phyloP scores from a whole-genome alignment of 2,329 filamentous ascomycete species.

The Fusarium devonianum region DNA sequence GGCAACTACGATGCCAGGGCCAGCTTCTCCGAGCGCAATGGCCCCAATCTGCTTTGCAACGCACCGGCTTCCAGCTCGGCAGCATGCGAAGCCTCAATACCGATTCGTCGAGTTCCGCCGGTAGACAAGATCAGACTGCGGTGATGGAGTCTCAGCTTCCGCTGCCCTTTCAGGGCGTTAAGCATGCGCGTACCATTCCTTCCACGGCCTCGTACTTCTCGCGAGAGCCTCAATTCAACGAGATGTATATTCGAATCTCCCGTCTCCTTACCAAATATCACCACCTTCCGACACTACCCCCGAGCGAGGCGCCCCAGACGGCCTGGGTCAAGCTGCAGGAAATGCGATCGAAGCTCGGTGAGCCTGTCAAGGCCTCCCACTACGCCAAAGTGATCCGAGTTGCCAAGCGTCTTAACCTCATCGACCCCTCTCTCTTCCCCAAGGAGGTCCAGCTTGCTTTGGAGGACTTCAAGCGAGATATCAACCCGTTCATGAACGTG shows the following conservation, averaged over 20 bases:
- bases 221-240: conserved; percentile 82
- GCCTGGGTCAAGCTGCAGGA: conserved; percentile 83
- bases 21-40: conserved; percentile 43
- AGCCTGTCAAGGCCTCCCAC: conserved; percentile 76
- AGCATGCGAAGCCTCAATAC: conserved; percentile 42
- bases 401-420: conserved; percentile 82
- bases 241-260: conserved; percentile 78
- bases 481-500: conserved; percentile 73
- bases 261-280: conserved; percentile 75
- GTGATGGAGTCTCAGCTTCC: conserved; percentile 35
- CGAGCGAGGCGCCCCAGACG: conserved; percentile 72
- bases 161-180: conserved; percentile 44
- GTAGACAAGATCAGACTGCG: conserved; percentile 21
- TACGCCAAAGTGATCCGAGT: conserved; percentile 80
- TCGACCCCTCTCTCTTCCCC: conserved; percentile 80
- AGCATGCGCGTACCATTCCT: conserved; percentile 77
- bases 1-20: conserved; percentile 48
- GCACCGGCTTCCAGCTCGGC: conserved; percentile 35
- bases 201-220: conserved; percentile 95
- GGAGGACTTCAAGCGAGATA: conserved; percentile 73
- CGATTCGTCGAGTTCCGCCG: conserved; percentile 25
- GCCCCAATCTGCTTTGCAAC: conserved; percentile 38
- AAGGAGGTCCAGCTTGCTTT: conserved; percentile 71
- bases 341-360: conserved; percentile 75
- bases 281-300: conserved; percentile 72